Evolutionary conservation across 83 land plant genomes (phyloP).

Genomic region (Diphasiastrum complanatum): DNA sequence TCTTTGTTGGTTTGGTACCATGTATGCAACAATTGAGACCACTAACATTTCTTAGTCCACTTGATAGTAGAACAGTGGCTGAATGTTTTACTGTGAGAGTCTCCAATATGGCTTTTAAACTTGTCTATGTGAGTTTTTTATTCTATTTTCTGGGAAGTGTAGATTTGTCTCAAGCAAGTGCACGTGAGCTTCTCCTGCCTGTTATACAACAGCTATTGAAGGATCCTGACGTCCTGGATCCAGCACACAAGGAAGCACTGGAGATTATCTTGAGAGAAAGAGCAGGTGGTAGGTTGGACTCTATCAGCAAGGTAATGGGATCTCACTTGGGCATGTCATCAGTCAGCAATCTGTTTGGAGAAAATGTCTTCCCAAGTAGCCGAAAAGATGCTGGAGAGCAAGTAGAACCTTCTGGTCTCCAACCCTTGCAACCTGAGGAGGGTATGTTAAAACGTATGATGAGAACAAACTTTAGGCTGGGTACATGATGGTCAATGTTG

Average conservation of each 20-base stretch:
- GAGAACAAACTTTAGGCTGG: constrained; percentile 23
- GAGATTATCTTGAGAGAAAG: constrained; percentile 82
- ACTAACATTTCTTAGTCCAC: too few species aligned
- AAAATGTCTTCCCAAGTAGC: constrained; percentile 38
- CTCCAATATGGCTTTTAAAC: too few species aligned
- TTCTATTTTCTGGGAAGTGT: constrained; percentile 16
- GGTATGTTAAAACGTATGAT: constrained; percentile 29
- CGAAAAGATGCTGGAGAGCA: constrained; percentile 7
- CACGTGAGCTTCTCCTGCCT: constrained; percentile 71
- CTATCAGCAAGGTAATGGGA: constrained; percentile 79
- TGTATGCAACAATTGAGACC: too few species aligned
- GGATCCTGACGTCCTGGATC: constrained; percentile 79
- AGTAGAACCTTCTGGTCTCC: constrained; percentile 1
- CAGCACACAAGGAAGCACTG: constrained; percentile 93
- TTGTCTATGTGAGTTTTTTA: too few species aligned
- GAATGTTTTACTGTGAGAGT: too few species aligned
- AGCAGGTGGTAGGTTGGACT: constrained; percentile 62
- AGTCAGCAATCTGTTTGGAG: constrained; percentile 73
- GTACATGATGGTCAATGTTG: too few species aligned
- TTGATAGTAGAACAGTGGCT: too few species aligned
- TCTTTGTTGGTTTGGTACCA: too few species aligned
- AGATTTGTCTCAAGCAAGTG: constrained; percentile 64
- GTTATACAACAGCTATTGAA: constrained; percentile 76
- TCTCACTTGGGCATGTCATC: constrained; percentile 59
- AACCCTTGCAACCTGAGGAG: constrained; percentile 16